A percentile compares a stretch with the other conserved stretches of the same genome.
These are phyloP conservation scores for Aspergillus haitiensis DNA, from an alignment of 495 filamentous ascomycete species.

Conservation along the genomic window DNA sequence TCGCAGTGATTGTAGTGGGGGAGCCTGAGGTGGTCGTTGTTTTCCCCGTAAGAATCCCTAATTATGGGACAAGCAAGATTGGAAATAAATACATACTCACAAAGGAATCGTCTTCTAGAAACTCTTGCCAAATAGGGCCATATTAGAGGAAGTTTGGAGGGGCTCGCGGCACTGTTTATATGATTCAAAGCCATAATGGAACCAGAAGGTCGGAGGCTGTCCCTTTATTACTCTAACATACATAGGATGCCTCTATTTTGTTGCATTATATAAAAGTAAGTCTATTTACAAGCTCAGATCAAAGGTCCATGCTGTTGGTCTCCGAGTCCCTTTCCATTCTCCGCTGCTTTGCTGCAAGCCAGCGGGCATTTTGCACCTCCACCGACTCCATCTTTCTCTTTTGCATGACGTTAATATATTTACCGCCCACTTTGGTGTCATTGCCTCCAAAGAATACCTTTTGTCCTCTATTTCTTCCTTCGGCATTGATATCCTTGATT, in stretches of 20 bases:
- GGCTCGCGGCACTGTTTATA: conserved; percentile 74
- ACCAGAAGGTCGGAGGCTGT: background rate
- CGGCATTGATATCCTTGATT: conserved; percentile 25
- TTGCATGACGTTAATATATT: conserved; percentile 70
- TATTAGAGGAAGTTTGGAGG: conserved; percentile 85
- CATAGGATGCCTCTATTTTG: conserved; percentile 2
- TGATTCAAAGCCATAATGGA: conserved; percentile 55
- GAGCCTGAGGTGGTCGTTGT: conserved; percentile 89
- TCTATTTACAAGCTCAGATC: conserved; percentile 27
- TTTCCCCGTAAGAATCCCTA: conserved; percentile 64
- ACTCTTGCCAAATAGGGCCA: conserved; percentile 65
- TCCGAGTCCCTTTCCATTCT: conserved; percentile 27
- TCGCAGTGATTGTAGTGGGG: conserved; percentile 87
- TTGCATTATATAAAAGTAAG: conserved; percentile 17
- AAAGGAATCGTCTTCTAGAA: conserved; percentile 36
- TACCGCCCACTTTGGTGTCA: conserved; percentile 56
- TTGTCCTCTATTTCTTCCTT: conserved; percentile 43
- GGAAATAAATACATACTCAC: conserved; percentile 3
- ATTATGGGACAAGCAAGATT: background rate
- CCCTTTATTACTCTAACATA: background rate
- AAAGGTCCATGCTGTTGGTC: conserved; percentile 19
- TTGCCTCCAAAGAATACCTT: conserved; percentile 74
- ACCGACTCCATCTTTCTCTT: conserved; percentile 61
- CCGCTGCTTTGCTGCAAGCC: conserved; percentile 68
- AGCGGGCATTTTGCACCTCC: conserved; percentile 75